Conservation (phyloP, 2,329 filamentous ascomycete genomes). For the Dactylellina haptotyla region DNA sequence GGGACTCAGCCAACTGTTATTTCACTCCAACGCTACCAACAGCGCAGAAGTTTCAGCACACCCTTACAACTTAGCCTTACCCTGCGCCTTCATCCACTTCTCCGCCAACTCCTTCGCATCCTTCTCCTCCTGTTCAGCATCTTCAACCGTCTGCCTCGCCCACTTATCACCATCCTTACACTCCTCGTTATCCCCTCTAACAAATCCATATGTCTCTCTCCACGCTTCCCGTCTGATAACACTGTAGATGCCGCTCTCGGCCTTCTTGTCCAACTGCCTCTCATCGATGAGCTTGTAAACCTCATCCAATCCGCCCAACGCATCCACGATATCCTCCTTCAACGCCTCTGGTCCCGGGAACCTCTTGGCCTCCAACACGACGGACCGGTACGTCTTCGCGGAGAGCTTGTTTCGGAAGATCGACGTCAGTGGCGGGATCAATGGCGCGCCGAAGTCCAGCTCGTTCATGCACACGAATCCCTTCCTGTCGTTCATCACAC, state of each 20-base stretch:
- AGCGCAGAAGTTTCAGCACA: too few relatives aligned
- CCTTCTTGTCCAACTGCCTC: slow-evolving; percentile 71
- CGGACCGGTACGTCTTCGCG: slow-evolving; percentile 68
- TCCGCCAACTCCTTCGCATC: slow-evolving; percentile 62
- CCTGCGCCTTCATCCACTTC: slow-evolving; percentile 55
- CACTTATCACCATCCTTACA: slow-evolving; percentile 65
- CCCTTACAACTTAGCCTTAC: slow-evolving; percentile 42
- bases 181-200: slow-evolving; percentile 68
- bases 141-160: slow-evolving; percentile 22
- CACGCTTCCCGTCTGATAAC: slow-evolving; percentile 80
- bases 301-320: slow-evolving; percentile 72
- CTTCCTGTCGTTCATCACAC: slow-evolving; percentile 74
- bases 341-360: slow-evolving; percentile 73
- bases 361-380: slow-evolving; percentile 78
- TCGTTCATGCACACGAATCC: slow-evolving; percentile 86
- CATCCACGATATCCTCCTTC: slow-evolving; percentile 75
- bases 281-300: slow-evolving; percentile 70
- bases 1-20: too few relatives aligned
- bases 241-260: slow-evolving; percentile 74
- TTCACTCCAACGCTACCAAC: too few relatives aligned
- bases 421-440: slow-evolving; percentile 76
- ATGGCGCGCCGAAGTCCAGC: slow-evolving; percentile 79
- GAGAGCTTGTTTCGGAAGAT: slow-evolving; percentile 78
- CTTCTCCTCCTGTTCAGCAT: slow-evolving; percentile 54
- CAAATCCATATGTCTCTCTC: slow-evolving; percentile 70